phyloP scores from a whole-genome alignment of 768 basidiomycete species.

The Tylopilus vinaceipallidus region DNA sequence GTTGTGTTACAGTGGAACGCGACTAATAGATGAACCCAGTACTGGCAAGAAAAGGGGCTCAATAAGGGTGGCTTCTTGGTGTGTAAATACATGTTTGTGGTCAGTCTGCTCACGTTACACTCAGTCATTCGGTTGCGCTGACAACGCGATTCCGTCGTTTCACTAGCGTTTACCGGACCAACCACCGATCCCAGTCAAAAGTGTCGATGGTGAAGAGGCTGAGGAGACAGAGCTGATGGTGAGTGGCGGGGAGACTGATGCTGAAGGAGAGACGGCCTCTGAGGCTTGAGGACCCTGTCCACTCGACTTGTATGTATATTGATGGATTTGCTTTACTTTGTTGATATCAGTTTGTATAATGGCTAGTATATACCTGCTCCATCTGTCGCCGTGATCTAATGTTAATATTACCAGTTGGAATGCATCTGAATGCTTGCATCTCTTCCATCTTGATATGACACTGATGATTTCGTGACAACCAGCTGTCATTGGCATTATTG shows the following conservation, averaged over 20 bases:
- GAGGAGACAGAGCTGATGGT: neutral
- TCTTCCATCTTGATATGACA: too few species aligned
- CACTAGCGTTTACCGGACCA: conserved; percentile 28
- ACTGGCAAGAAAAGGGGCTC: conserved; percentile 73
- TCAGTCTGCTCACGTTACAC: conserved; percentile 28
- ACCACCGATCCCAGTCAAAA: conserved; percentile 24
- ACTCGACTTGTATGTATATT: too few species aligned
- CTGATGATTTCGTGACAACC: too few species aligned
- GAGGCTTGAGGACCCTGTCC: neutral
- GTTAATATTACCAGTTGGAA: too few species aligned
- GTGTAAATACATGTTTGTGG: conserved; percentile 85
- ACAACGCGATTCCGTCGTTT: neutral
- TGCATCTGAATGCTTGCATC: too few species aligned
- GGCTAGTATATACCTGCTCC: conserved; percentile 1
- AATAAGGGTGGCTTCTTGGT: conserved; percentile 71
- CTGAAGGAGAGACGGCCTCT: neutral
- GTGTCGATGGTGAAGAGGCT: conserved; percentile 4
- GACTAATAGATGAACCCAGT: conserved; percentile 36
- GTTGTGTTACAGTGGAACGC: neutral
- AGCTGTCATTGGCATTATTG: too few species aligned
- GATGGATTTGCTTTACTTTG: neutral
- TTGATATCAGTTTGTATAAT: conserved; percentile 1
- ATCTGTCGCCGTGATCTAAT: neutral
- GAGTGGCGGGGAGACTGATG: conserved; percentile 3
- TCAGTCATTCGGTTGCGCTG: neutral